A percentile compares a stretch with the other conserved stretches of the same genome.
These are phyloP conservation scores for Fonsecaea multimorphosa DNA, from an alignment of 2,329 filamentous ascomycete species.

Conservation along the genomic window DNA sequence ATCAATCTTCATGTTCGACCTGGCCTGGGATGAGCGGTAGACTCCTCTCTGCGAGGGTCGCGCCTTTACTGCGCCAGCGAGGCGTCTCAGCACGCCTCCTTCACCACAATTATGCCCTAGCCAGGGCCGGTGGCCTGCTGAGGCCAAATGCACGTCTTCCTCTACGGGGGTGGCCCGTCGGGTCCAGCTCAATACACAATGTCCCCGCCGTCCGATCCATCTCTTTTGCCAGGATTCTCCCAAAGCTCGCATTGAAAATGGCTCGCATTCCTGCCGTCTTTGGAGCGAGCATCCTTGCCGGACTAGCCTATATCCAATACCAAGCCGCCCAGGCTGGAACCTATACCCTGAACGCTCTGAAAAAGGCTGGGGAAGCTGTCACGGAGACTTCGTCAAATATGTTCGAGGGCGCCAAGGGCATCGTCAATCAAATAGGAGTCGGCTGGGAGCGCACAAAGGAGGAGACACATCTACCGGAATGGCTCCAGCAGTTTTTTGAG, in stretches of 20 bases:
- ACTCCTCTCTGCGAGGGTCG: constrained; percentile 75
- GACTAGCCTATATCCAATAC: constrained; percentile 91
- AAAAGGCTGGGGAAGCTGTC: constrained; percentile 74
- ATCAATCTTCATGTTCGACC: constrained; percentile 29
- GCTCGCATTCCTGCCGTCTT: constrained; percentile 87
- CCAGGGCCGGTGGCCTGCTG: constrained; percentile 72
- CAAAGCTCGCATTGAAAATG: constrained; percentile 90
- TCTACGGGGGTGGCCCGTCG: constrained; percentile 74
- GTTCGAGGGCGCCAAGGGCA: constrained; percentile 73
- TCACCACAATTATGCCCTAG: constrained; percentile 61
- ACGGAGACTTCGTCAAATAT: constrained; percentile 57
- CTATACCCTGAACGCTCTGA: constrained; percentile 77
- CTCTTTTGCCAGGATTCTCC: constrained; percentile 73
- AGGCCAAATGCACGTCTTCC: constrained; percentile 68
- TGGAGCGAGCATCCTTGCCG: constrained; percentile 84
- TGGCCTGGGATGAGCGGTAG: constrained; percentile 67
- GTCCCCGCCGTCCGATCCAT: constrained; percentile 67
- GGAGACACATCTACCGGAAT: constrained; percentile 72
- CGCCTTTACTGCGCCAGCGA: constrained; percentile 67
- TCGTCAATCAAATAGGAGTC: constrained; percentile 77
- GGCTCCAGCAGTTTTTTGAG: constrained; percentile 76
- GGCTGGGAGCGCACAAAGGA: constrained; percentile 88
- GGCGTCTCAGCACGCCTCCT: constrained; percentile 59
- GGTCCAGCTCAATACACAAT: constrained; percentile 82
- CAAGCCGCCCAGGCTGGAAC: constrained; percentile 85